Percentiles rank a stretch among this genome's conserved stretches.
Conservation (phyloP, 345 rosid species). For the Linum lewisii region DNA sequence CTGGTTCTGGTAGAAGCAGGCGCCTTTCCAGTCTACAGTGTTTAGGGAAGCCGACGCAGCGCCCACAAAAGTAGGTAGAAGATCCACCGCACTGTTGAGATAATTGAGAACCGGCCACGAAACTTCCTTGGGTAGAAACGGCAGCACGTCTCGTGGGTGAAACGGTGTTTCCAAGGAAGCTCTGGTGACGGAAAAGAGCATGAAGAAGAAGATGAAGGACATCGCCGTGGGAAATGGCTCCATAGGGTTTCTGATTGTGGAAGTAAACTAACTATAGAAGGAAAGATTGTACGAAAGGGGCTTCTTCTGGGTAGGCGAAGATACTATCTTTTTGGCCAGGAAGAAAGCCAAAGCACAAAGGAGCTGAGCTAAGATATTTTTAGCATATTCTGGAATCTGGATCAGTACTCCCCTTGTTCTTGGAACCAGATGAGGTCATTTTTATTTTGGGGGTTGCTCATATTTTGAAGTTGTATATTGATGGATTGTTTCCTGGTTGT, state of each 20-base stretch:
- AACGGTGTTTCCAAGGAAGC: slow-evolving; percentile 28
- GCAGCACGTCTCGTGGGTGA: slow-evolving; percentile 64
- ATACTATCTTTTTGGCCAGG: too few relatives aligned
- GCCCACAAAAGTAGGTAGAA: slow-evolving; percentile 79
- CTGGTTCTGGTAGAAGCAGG: slow-evolving; percentile 64
- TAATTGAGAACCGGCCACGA: slow-evolving; percentile 77
- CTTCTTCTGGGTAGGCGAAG: too few relatives aligned
- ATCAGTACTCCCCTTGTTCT: too few relatives aligned
- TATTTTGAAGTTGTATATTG: too few relatives aligned
- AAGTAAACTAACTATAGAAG: too few relatives aligned
- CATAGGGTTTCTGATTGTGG: slow-evolving; percentile 5
- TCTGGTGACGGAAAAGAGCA: slow-evolving; percentile 5
- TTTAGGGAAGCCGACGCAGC: slow-evolving; percentile 43
- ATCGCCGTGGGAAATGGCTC: background rate
- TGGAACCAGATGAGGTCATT: too few relatives aligned
- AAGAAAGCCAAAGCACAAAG: too few relatives aligned
- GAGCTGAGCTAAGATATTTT: too few relatives aligned
- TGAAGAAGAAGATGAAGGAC: slow-evolving; percentile 2
- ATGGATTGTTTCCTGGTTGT: too few relatives aligned
- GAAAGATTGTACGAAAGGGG: too few relatives aligned
- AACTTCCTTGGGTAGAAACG: slow-evolving; percentile 57
- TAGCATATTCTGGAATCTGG: too few relatives aligned
- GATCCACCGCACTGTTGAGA: slow-evolving; percentile 52
- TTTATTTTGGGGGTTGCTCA: too few relatives aligned
- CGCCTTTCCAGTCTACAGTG: slow-evolving; percentile 69